Evolutionary conservation across 179 eudicot species (phyloP), one percentile per base, ranked within the genome.

Genomic region (Gypsophila paniculata): DNA sequence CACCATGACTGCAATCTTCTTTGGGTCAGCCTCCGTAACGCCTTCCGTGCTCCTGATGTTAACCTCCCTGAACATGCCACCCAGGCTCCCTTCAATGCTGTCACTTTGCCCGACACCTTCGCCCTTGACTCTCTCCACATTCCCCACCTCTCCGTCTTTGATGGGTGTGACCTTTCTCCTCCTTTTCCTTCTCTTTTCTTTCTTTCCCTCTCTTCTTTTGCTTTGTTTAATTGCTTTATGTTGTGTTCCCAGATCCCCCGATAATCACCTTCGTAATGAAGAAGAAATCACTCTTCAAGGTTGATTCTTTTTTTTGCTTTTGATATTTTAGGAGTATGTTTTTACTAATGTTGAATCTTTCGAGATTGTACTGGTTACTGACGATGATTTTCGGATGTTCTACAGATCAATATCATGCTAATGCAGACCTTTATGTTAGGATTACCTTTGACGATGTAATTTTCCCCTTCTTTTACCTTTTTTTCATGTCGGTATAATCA

Each of bases 101-200:
- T 95, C 74, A 95, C 98, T 69, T 82, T 92, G 80, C 96, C 99
- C 0, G 90, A 88, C 58, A 92, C 82, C 18, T 93, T 78, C 61
- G 82, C 86, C 62, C 96, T 95, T 34, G 96, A 95, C 76, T 83
- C 87, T 67, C 0, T 90, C 19, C 79, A 80, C 68, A 55, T 92
- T 26, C 74, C 72, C 36, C 70, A 79, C 67, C 29, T 68, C 2
- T 62, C 61, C 12, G 3, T 59, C 14, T 70, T 75, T 6, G 78
- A 82, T 46, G 71, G 77, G 95, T 90, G 95, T 90, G 77, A 80
- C 68, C 29, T 69, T 59, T 53, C 25, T 44, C 18, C 0, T 17
- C 13, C 15, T 38, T 39, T 58, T 58, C 55, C 4, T 0, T 15
- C 13, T 48, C 9, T 3, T 52, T n/a, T 42, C 13, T 13, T 48